Base-by-base conservation (phyloP, 2,329 filamentous ascomycete genomes). In the Trichoderma hamatum region DNA sequence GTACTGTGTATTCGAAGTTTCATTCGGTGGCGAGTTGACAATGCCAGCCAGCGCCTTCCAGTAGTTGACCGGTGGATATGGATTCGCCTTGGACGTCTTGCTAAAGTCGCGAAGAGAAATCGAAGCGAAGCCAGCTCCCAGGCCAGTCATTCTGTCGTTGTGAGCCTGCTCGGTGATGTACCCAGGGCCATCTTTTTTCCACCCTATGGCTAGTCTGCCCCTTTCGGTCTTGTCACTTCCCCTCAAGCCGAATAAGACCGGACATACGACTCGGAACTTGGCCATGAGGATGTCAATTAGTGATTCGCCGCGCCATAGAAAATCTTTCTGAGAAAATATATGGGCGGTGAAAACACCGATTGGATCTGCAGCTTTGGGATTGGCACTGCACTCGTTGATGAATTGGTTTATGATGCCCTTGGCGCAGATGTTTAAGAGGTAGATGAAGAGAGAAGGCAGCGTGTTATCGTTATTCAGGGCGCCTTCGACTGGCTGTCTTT, bases 251-350 rank as follows among this genome's bases (percentile, higher is more conserved):
- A 96, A 98, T 0, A 99, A 83, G 1, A 94, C 90, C 0, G 96
- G 95, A 74, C 93, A 97, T 3, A 88, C 84, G 19, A 92, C 84
- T 70, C 94, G 89, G 75, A 92, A 92, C 79, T 98, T 97, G 67
- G 94, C 84, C 75, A 97, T 90, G 34, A 98, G 84, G 70, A 98
- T 92, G 76, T 96, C 92, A 64, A 93, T 90, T 69, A 97, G 83
- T 1, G 90, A 86, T 59, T 86, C 80, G 10, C 88, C 90, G 62
- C 89, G 86, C 84, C 89, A 92, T 66, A 86, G 83, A 75, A 92
- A 91, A 19, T 88, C 84, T 21, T 87, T 84, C 64, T 86, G 84
- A 1, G 92, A 90, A 77, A 96, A 95, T 34, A 96, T 85, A 72
- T 90, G 88, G 7, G 90, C 91, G 1, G 90, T 85, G 28, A 94